A percentile compares a stretch with the other conserved stretches of the same genome.
Evolutionary conservation across 1,139 yeast genomes (phyloP).

Genomic region (Suhomyces atakaporum): DNA sequence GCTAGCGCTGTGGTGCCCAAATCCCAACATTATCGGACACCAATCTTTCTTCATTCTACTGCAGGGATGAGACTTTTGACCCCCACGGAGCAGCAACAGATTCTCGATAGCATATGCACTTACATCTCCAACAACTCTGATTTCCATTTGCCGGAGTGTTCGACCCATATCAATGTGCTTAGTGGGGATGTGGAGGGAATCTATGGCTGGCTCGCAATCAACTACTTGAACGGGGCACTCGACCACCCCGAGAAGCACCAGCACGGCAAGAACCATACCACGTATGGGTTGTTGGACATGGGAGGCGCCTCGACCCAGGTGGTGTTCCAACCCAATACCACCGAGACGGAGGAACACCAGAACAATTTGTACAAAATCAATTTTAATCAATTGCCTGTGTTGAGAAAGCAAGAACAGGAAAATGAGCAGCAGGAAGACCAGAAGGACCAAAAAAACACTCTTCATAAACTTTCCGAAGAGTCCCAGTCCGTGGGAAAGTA

Average conservation of each 20-base stretch:
- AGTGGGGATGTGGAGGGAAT: conserved; percentile 80
- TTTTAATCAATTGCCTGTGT: conserved; percentile 41
- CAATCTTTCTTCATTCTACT: conserved; percentile 75
- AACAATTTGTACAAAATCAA: conserved; percentile 56
- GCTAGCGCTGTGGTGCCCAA: conserved; percentile 65
- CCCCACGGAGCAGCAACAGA: conserved; percentile 52
- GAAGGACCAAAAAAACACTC: too few species aligned
- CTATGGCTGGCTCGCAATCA: conserved; percentile 80
- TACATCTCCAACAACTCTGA: conserved; percentile 54
- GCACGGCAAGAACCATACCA: conserved; percentile 55
- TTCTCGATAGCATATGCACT: conserved; percentile 56
- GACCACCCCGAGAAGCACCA: conserved; percentile 50
- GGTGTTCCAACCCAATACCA: conserved; percentile 68
- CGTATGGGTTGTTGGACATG: conserved; percentile 80
- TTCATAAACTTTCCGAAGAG: not conserved
- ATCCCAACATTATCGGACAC: conserved; percentile 70
- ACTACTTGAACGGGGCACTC: conserved; percentile 64
- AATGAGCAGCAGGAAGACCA: conserved; percentile 1
- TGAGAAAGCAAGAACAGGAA: conserved; percentile 1
- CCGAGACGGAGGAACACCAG: conserved; percentile 55
- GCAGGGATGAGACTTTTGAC: conserved; percentile 76
- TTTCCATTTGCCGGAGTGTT: conserved; percentile 61
- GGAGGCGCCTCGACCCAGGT: conserved; percentile 90
- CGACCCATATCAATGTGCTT: conserved; percentile 63
- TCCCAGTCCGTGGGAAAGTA: conserved; percentile 1